Evolutionary conservation across 176 grass and related monocot species (phyloP).

Genomic region (Aegilops tauschii): DNA sequence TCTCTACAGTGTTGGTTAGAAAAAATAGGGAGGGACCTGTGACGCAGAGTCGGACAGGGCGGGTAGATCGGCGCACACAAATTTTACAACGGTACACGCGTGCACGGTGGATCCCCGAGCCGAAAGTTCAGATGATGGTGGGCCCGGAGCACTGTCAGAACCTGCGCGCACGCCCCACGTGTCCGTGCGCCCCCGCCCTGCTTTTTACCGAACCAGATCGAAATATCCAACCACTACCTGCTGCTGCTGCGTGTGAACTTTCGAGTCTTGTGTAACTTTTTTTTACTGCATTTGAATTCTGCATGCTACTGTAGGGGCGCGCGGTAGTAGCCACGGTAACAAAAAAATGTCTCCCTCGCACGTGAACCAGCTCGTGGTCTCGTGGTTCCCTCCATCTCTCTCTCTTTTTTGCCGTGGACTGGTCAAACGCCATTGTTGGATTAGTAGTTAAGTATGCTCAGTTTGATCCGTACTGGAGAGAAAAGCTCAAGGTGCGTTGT

Average conservation of each 20-base stretch:
- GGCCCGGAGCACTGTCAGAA: not conserved
- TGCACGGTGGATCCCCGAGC: not conserved
- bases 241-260: not conserved
- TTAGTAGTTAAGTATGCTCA: too few species aligned
- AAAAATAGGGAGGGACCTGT: too few species aligned
- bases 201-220: not conserved
- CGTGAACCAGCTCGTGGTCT: not conserved
- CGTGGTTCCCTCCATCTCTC: not conserved
- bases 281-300: not conserved
- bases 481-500: not conserved
- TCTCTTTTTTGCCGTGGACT: not conserved
- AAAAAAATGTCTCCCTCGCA: not conserved
- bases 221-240: not conserved
- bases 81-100: not conserved
- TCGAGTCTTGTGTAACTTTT: not conserved
- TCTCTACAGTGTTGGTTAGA: too few species aligned
- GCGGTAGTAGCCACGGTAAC: too few species aligned
- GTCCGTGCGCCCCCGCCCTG: not conserved
- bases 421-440: not conserved
- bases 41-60: too few species aligned
- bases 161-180: constrained; percentile 4
- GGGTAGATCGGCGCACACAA: too few species aligned
- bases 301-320: not conserved
- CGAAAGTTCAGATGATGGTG: not conserved
- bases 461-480: not conserved